Evolutionary conservation across 371 early-diverging fungal species (phyloP).

Genomic region (Mucor circinelloides): DNA sequence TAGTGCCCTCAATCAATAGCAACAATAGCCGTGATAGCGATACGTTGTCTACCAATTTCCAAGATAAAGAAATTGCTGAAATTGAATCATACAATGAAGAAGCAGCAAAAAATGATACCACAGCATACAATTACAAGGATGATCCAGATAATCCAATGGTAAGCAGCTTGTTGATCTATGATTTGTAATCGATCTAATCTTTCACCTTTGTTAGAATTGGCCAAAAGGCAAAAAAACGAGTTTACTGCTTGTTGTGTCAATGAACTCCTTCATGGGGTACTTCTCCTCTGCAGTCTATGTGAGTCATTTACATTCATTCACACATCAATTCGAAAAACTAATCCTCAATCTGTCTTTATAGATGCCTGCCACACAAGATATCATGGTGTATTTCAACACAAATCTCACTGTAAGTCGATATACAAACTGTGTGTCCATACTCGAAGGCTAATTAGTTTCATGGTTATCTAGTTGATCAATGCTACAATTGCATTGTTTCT

Average conservation of each 20-base stretch:
- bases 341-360: slow-evolving; percentile 1
- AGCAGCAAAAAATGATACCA: not conserved
- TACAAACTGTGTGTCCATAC: not conserved
- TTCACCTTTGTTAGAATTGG: slow-evolving; percentile 31
- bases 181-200: not conserved
- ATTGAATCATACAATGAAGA: not conserved
- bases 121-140: slow-evolving; percentile 18
- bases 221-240: slow-evolving; percentile 23
- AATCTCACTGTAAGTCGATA: slow-evolving; percentile 17
- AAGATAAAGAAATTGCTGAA: not conserved
- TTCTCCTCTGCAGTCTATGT: slow-evolving; percentile 41
- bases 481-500: slow-evolving; percentile 22
- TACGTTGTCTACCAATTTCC: not conserved
- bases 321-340: not conserved
- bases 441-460: not conserved
- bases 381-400: slow-evolving; percentile 27
- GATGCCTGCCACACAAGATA: slow-evolving; percentile 41
- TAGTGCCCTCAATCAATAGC: not conserved
- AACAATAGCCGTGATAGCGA: not conserved
- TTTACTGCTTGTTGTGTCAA: slow-evolving; percentile 25
- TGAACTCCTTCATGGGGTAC: slow-evolving; percentile 38
- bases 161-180: not conserved
- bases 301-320: slow-evolving; percentile 3
- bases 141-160: slow-evolving; percentile 33
- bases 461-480: slow-evolving; percentile 8